These are phyloP conservation scores for Styphnolobium japonicum DNA, from an alignment of 306 rosid genomes.

Conservation along the genomic window DNA sequence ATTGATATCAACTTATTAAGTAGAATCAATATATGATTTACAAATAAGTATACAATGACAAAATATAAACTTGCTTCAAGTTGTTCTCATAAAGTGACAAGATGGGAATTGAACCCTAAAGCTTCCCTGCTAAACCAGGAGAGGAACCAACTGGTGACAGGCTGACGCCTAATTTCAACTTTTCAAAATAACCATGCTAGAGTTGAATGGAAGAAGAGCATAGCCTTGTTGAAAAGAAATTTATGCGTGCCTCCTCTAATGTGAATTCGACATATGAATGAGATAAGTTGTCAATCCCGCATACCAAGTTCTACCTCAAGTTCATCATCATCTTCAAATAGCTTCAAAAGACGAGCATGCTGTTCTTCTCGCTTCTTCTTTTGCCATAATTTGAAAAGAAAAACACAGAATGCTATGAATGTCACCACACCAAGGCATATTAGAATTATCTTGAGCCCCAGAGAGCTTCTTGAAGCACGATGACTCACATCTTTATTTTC, in stretches of 20 bases:
- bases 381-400: slow-evolving; percentile 73
- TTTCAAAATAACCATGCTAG: slow-evolving; percentile 21
- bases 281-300: slow-evolving; percentile 55
- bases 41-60: slow-evolving; percentile 25
- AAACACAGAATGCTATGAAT: slow-evolving; percentile 43
- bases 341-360: slow-evolving; percentile 84
- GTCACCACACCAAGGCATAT: slow-evolving; percentile 47
- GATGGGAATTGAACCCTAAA: slow-evolving; percentile 20
- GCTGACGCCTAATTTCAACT: slow-evolving; percentile 13
- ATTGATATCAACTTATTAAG: slow-evolving; percentile 13
- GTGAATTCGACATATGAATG: not conserved
- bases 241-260: slow-evolving; percentile 14
- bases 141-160: slow-evolving; percentile 18
- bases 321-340: slow-evolving; percentile 90
- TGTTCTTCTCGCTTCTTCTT: slow-evolving; percentile 84
- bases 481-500: slow-evolving; percentile 35
- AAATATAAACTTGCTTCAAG: slow-evolving; percentile 18
- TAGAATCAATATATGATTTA: slow-evolving; percentile 31
- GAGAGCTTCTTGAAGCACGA: slow-evolving; percentile 38
- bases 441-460: slow-evolving; percentile 48
- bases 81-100: slow-evolving; percentile 1
- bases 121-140: slow-evolving; percentile 16
- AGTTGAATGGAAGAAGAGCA: slow-evolving; percentile 19
- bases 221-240: slow-evolving; percentile 5
- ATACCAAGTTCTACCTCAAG: slow-evolving; percentile 91